Evolutionary conservation across 768 basidiomycete genomes (phyloP), one percentile per base, ranked within the genome.

Genomic region (Auriculariales sp.): DNA sequence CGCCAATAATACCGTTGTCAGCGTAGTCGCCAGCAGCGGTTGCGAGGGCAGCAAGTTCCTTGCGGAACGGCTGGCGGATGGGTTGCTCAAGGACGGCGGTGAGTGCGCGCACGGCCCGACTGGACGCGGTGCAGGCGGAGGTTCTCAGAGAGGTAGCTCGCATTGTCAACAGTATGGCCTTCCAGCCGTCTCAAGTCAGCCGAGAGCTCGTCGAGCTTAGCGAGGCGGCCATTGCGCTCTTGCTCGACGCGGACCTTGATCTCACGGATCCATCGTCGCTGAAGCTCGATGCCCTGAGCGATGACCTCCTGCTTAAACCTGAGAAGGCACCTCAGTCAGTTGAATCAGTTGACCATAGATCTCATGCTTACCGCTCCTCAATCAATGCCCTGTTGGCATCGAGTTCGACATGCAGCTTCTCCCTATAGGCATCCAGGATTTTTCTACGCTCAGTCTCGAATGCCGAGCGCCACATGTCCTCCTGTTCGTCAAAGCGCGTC

Each of bases 241-340:
- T 90, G 78, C 66, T 99, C 94, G 50, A 99, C 93, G 55, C 82
- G 84, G 46, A 92, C 75, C 68, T 97, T 95, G 71, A 98, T 81
- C 52, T 97, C 91, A 28, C 89, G 81, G 34, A 99, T 86, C 93
- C 94, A 98, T 49, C 89, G 77, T 46, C 92, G 81, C 62, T 98
- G 95, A 22, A 98, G 79, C 66, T 98, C 95, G 59, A 99, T 91
- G 15, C 93, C 95, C 63, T 98, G 93, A 3, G 92, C 84, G 47
- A 98, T 75, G 48, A 98, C 90, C 62, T 94, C 92, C 62, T 94
- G 89, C 62, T 83, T 87, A 51, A 99, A 72, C 34, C 92, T 95
- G 58, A 1, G 19, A 33, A 28, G 19, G n/a, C 15, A 4, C 15
- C n/a, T n/a, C n/a, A n/a, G n/a, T n/a, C n/a, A n/a, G n/a, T n/a